Evolutionary conservation across 108 stramenopile genomes (phyloP).

Genomic region (Pseudonitzschia delicatissima): DNA sequence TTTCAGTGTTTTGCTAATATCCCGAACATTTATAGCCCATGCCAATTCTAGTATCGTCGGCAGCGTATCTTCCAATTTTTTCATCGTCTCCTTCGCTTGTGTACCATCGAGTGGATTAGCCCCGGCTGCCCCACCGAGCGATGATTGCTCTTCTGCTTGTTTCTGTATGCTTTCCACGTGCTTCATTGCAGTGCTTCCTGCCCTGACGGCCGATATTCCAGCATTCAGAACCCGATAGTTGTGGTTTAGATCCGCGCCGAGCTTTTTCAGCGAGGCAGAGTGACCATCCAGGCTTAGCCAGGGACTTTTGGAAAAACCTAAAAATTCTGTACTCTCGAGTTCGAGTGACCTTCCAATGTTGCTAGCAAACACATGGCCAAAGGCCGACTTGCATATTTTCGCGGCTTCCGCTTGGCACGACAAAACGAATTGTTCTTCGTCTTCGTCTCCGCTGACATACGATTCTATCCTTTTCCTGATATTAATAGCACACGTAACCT

Average conservation of each 20-base stretch:
- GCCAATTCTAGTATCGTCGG: constrained; percentile 81
- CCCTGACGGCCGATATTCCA: constrained; percentile 64
- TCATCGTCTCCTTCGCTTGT: constrained; percentile 61
- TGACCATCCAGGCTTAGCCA: constrained; percentile 66
- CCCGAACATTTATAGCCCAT: constrained; percentile 83
- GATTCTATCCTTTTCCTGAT: constrained; percentile 58
- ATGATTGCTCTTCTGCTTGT: constrained; percentile 35
- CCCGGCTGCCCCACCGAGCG: constrained; percentile 9
- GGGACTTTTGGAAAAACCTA: constrained; percentile 66
- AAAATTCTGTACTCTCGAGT: constrained; percentile 75
- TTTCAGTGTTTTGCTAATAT: constrained; percentile 75
- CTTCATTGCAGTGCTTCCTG: constrained; percentile 71
- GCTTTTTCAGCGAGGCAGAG: constrained; percentile 57
- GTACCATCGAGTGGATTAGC: constrained; percentile 38
- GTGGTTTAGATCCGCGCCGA: constrained; percentile 34
- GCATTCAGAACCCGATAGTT: constrained; percentile 68
- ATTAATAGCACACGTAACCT: constrained; percentile 71
- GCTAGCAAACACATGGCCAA: constrained; percentile 72
- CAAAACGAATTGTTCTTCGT: constrained; percentile 41
- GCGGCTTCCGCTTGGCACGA: constrained; percentile 64
- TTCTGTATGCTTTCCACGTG: constrained; percentile 73
- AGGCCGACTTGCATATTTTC: constrained; percentile 66
- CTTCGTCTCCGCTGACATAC: constrained; percentile 45
- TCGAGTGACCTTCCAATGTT: constrained; percentile 78
- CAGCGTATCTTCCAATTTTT: constrained; percentile 79